Conservation (phyloP, 257 asterid species). For the Salvia hispanica region DNA sequence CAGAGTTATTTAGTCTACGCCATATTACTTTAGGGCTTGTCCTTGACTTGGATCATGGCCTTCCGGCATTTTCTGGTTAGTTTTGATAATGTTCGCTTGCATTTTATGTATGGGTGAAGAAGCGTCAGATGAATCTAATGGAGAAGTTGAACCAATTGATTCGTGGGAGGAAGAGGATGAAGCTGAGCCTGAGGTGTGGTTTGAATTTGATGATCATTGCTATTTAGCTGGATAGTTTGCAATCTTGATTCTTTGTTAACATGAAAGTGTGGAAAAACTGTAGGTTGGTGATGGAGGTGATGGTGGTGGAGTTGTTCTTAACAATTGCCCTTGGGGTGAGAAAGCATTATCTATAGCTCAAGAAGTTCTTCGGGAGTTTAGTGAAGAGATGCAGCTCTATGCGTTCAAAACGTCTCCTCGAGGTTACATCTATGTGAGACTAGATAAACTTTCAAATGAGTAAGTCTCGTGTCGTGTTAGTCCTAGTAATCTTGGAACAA, state of each 20-base stretch:
- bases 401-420: constrained; percentile 80
- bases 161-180: constrained; percentile 94
- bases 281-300: constrained; percentile 94
- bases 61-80: neutral
- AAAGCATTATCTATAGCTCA: constrained; percentile 60
- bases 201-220: neutral
- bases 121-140: constrained; percentile 47
- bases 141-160: constrained; percentile 78
- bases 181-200: constrained; percentile 69
- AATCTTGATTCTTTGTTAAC: constrained; percentile 22
- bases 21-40: neutral
- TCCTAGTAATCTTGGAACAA: neutral
- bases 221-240: constrained; percentile 6
- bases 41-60: neutral
- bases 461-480: constrained; percentile 33
- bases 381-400: constrained; percentile 68
- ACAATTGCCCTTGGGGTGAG: constrained; percentile 82
- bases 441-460: constrained; percentile 77
- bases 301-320: constrained; percentile 85
- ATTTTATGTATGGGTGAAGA: constrained; percentile 24
- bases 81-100: constrained; percentile 17
- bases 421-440: constrained; percentile 84
- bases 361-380: constrained; percentile 55
- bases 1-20: neutral
- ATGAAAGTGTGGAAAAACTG: constrained; percentile 16